These are phyloP conservation scores for Sporothrix variecibatus DNA, from an alignment of 2,329 filamentous ascomycete species.

Conservation along the genomic window DNA sequence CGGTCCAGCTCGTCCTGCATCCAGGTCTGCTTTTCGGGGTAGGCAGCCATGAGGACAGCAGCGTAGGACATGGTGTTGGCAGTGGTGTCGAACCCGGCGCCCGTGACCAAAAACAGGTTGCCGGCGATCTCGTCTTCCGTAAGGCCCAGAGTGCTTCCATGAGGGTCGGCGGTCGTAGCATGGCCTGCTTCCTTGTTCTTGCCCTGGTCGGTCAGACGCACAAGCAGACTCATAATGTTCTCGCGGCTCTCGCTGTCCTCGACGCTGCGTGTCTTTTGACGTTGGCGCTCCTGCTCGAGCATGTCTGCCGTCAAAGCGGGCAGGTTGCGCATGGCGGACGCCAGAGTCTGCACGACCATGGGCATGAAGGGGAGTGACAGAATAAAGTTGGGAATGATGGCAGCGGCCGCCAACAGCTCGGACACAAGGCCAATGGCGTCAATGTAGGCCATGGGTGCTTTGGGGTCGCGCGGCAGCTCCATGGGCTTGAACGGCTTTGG, in stretches of 20 bases:
- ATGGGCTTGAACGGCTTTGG: constrained; percentile 36
- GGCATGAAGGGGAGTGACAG: constrained; percentile 36
- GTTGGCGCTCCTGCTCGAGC: constrained; percentile 34
- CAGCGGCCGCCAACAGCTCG: constrained; percentile 36
- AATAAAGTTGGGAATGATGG: constrained; percentile 36
- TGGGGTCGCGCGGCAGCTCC: constrained; percentile 30
- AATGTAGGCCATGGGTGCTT: constrained; percentile 36
- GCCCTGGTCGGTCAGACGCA: constrained; percentile 36
- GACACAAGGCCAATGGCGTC: constrained; percentile 38
- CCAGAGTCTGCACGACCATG: constrained; percentile 34
- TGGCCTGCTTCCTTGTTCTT: constrained; percentile 27
- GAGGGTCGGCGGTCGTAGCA: neutral
- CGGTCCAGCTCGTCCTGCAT: constrained; percentile 32
- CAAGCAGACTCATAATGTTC: constrained; percentile 38
- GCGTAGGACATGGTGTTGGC: constrained; percentile 45
- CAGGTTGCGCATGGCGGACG: constrained; percentile 35
- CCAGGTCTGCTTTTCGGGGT: constrained; percentile 26
- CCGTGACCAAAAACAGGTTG: constrained; percentile 52
- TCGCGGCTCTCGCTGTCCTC: constrained; percentile 18
- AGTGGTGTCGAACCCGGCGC: constrained; percentile 52
- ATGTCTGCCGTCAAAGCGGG: constrained; percentile 36
- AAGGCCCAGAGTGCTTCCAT: constrained; percentile 4
- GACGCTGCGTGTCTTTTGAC: neutral
- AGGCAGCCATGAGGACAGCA: constrained; percentile 49
- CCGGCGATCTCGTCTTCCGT: constrained; percentile 37